Evolutionary conservation across 345 rosid species (phyloP).

Genomic region (Moringa oleifera): DNA sequence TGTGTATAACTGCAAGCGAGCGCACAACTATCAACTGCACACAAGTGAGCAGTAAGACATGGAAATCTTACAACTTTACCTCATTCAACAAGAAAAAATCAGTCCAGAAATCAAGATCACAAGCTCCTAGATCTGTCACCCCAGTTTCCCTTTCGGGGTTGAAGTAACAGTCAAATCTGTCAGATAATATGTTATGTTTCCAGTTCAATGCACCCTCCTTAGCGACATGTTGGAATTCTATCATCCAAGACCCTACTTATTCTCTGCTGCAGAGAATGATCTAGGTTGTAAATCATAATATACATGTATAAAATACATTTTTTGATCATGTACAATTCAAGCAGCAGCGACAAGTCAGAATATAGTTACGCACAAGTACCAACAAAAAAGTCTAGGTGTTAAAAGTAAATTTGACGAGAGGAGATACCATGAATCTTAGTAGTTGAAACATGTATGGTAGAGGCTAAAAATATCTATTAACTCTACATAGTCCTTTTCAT

Average conservation of each 20-base stretch:
- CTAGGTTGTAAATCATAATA: too few species aligned
- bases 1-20: background rate
- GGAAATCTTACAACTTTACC: slow-evolving; percentile 32
- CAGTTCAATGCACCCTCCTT: slow-evolving; percentile 19
- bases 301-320: too few species aligned
- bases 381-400: too few species aligned
- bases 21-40: background rate
- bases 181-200: slow-evolving; percentile 28
- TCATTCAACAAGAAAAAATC: slow-evolving; percentile 54
- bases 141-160: slow-evolving; percentile 11
- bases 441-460: background rate
- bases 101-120: slow-evolving; percentile 41
- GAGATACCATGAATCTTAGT: background rate
- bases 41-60: too few species aligned
- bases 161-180: slow-evolving; percentile 20
- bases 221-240: slow-evolving; percentile 34
- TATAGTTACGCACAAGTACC: too few species aligned
- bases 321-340: too few species aligned
- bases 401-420: background rate
- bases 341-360: too few species aligned
- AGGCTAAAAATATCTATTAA: too few species aligned
- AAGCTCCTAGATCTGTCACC: slow-evolving; percentile 12
- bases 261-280: slow-evolving; percentile 45
- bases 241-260: slow-evolving; percentile 54
- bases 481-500: too few species aligned